phyloP scores from a whole-genome alignment of 139 green algal genomes.

The Chlorella sp. region DNA sequence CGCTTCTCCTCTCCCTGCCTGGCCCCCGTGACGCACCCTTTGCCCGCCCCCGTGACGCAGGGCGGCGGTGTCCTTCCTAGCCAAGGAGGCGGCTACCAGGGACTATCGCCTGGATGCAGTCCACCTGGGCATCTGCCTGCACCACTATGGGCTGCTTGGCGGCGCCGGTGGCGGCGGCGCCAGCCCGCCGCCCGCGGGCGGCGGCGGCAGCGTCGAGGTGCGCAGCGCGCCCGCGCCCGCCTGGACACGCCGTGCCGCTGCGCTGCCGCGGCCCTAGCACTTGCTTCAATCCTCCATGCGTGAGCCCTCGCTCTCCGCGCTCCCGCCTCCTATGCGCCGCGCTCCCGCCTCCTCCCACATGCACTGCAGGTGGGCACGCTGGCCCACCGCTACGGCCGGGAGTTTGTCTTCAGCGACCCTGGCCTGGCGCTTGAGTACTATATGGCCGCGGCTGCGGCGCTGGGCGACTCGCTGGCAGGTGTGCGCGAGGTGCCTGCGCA shows the following conservation, averaged over 20 bases:
- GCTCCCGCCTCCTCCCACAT: too few relatives aligned
- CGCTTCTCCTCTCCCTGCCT: background rate
- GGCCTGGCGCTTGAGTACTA: conserved; percentile 80
- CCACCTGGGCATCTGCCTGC: conserved; percentile 75
- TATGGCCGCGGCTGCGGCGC: conserved; percentile 58
- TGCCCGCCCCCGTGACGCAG: background rate
- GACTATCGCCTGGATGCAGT: conserved; percentile 69
- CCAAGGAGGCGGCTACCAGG: conserved; percentile 48
- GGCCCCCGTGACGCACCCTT: background rate
- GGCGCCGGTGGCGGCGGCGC: too few relatives aligned
- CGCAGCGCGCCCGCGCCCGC: too few relatives aligned
- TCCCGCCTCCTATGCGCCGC: too few relatives aligned
- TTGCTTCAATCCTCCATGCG: too few relatives aligned
- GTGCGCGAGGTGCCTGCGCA: background rate
- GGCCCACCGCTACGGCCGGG: conserved; percentile 58
- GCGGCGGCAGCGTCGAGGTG: too few relatives aligned
- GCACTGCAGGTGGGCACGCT: conserved; percentile 46
- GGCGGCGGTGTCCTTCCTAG: conserved; percentile 48
- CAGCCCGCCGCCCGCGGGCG: too few relatives aligned
- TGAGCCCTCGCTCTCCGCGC: too few relatives aligned
- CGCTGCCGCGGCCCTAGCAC: too few relatives aligned
- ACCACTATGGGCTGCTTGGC: conserved; percentile 45
- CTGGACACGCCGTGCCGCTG: too few relatives aligned
- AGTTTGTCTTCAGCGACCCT: conserved; percentile 55
- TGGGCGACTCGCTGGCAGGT: conserved; percentile 38